Percentiles rank a stretch among this genome's conserved stretches.
Conservation (phyloP, 805 yeast species). For the Candida cerambycidarum region DNA sequence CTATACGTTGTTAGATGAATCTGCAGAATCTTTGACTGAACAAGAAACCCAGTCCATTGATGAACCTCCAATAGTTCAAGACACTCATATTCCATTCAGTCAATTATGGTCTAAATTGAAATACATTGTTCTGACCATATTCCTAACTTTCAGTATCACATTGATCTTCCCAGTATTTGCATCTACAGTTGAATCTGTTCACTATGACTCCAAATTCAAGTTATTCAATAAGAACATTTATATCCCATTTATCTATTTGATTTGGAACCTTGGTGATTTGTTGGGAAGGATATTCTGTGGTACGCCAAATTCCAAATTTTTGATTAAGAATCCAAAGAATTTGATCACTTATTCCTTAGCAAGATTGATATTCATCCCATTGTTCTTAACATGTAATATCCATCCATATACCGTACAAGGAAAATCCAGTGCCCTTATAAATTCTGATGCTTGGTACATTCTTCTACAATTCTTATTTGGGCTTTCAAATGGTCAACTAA, state of each 20-base stretch:
- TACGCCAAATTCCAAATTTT: constrained; percentile 32
- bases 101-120: constrained; percentile 62
- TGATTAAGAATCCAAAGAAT: constrained; percentile 40
- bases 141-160: constrained; percentile 71
- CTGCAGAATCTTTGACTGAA: neutral
- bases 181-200: constrained; percentile 56
- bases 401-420: constrained; percentile 30
- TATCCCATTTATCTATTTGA: constrained; percentile 73
- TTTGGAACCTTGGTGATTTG: constrained; percentile 92
- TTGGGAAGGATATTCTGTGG: constrained; percentile 74
- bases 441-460: constrained; percentile 68
- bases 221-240: constrained; percentile 50
- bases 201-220: constrained; percentile 25
- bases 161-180: constrained; percentile 91
- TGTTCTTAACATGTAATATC: constrained; percentile 68
- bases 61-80: constrained; percentile 8
- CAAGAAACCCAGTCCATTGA: neutral
- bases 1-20: constrained; percentile 17
- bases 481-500: constrained; percentile 80
- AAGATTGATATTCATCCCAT: constrained; percentile 64
- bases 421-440: constrained; percentile 38
- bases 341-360: constrained; percentile 55
- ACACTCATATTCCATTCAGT: constrained; percentile 50
- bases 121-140: constrained; percentile 65
- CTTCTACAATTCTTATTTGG: constrained; percentile 78